A percentile compares a stretch with the other conserved stretches of the same genome.
Conservation (phyloP, 1,284 basidiomycete genomes). For the Vanrija humicola region DNA sequence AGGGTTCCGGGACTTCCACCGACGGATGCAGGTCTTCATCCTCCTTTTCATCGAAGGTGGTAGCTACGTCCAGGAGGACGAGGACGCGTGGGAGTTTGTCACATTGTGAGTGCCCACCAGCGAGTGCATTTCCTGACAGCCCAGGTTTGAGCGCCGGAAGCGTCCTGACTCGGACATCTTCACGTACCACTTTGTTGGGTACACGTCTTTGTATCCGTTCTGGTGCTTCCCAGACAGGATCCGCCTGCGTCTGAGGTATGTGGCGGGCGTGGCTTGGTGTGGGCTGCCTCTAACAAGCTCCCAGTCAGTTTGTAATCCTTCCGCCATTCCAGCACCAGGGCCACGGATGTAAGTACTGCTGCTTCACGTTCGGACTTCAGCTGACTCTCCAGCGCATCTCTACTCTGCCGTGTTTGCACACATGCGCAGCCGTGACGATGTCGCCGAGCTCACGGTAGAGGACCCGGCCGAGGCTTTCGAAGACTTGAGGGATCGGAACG, state of each 20-base stretch:
- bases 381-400: conserved; percentile 63
- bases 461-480: conserved; percentile 76
- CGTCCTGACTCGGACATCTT: conserved; percentile 48
- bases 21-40: conserved; percentile 92
- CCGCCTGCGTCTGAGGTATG: conserved; percentile 74
- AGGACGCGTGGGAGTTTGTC: conserved; percentile 83
- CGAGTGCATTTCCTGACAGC: conserved; percentile 47
- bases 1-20: conserved; percentile 87
- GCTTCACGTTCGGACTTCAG: neutral
- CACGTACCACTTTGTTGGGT: conserved; percentile 87
- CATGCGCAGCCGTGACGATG: conserved; percentile 61
- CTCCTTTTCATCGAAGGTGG: conserved; percentile 93
- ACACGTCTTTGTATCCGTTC: conserved; percentile 87
- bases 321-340: conserved; percentile 86
- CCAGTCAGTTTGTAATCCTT: conserved; percentile 86
- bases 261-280: neutral
- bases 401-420: conserved; percentile 83
- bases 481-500: conserved; percentile 86
- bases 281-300: neutral
- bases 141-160: conserved; percentile 70
- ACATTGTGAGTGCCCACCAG: conserved; percentile 59
- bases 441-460: conserved; percentile 91
- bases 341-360: conserved; percentile 70
- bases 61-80: conserved; percentile 82
- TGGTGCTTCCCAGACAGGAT: conserved; percentile 87